phyloP scores from a whole-genome alignment of 192 early-diverging fungal species.

The Rhizophagus sp. region DNA sequence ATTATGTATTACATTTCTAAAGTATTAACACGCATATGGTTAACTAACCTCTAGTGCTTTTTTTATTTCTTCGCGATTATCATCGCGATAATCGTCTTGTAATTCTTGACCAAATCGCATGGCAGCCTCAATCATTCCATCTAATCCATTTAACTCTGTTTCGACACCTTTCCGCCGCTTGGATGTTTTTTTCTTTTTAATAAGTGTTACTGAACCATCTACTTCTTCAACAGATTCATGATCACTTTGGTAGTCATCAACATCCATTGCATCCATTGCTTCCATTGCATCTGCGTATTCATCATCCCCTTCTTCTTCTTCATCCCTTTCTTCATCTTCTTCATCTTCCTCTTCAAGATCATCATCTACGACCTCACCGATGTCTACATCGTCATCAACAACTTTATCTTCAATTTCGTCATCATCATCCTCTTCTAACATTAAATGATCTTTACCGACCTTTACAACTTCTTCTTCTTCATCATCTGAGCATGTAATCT shows the following conservation, averaged over 20 bases:
- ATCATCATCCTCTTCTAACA: conserved; percentile 32
- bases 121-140: conserved; percentile 35
- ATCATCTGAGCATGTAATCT: conserved; percentile 13
- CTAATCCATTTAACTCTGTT: conserved; percentile 34
- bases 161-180: not conserved
- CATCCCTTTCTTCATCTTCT: conserved; percentile 13
- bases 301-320: conserved; percentile 33
- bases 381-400: conserved; percentile 11
- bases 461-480: conserved; percentile 42
- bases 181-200: conserved; percentile 26
- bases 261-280: conserved; percentile 39
- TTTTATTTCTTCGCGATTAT: conserved; percentile 35
- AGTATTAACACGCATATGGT: conserved; percentile 25
- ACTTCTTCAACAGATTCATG: not conserved
- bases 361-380: not conserved
- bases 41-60: conserved; percentile 24
- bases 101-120: conserved; percentile 54
- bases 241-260: conserved; percentile 30
- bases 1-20: conserved; percentile 25
- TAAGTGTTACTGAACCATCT: not conserved
- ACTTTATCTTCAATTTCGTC: conserved; percentile 23
- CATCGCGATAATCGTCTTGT: conserved; percentile 53
- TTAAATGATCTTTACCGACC: conserved; percentile 37
- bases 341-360: conserved; percentile 32
- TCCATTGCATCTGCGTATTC: conserved; percentile 31